These are phyloP conservation scores for Leccinum subrobustum DNA, from an alignment of 1,284 basidiomycete genomes.

Conservation along the genomic window DNA sequence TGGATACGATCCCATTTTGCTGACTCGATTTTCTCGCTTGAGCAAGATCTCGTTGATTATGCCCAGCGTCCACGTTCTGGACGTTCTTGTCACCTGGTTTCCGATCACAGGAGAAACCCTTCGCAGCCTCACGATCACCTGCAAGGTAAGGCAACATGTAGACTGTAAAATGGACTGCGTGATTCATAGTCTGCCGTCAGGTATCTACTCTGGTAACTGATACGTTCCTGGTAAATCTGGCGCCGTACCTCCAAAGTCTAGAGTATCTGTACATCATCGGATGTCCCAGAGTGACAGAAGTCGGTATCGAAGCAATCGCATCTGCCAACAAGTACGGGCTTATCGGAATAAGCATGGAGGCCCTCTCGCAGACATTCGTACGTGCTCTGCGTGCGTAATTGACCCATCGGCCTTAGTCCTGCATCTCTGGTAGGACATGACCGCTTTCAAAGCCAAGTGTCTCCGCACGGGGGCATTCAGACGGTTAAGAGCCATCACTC, in stretches of 20 bases:
- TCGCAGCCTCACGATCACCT: constrained; percentile 58
- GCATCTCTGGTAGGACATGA: constrained; percentile 45
- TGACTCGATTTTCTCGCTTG: constrained; percentile 49
- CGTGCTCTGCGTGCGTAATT: constrained; percentile 21
- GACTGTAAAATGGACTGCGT: background rate
- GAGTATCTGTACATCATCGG: constrained; percentile 60
- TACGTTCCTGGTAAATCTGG: constrained; percentile 44
- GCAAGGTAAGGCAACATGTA: constrained; percentile 48
- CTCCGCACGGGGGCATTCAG: constrained; percentile 36
- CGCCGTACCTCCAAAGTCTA: constrained; percentile 47
- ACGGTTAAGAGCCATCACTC: constrained; percentile 53
- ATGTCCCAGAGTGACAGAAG: constrained; percentile 65
- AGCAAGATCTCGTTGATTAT: constrained; percentile 63
- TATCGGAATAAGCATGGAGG: constrained; percentile 56
- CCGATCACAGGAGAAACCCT: constrained; percentile 42
- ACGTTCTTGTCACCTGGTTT: constrained; percentile 53
- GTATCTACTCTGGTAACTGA: constrained; percentile 58
- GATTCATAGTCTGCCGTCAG: constrained; percentile 33
- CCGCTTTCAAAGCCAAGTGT: constrained; percentile 43
- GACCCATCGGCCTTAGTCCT: constrained; percentile 7
- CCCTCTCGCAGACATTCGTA: constrained; percentile 62
- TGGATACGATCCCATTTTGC: constrained; percentile 45
- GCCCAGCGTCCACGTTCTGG: constrained; percentile 57
- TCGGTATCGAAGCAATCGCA: constrained; percentile 52
- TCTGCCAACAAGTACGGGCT: constrained; percentile 46